Evolutionary conservation across 208 protist species (phyloP).

Genomic region (Naegleria lovaniensis): DNA sequence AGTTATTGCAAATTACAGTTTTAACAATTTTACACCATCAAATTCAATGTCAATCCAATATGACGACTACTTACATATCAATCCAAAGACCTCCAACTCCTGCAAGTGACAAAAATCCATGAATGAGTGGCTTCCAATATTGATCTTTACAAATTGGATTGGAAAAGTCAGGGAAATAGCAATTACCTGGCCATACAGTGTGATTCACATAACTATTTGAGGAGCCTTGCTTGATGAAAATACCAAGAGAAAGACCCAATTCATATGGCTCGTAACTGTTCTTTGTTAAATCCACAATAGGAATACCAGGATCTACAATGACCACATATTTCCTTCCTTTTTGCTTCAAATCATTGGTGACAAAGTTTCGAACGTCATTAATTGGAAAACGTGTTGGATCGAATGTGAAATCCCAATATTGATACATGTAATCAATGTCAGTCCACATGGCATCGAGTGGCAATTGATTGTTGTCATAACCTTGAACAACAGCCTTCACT

Average conservation of each 20-base stretch:
- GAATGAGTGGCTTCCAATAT: slow-evolving; percentile 53
- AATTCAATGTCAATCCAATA: no score
- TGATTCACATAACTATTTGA: slow-evolving; percentile 28
- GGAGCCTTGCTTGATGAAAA: slow-evolving; percentile 42
- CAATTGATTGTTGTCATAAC: slow-evolving; percentile 50
- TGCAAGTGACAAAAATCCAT: slow-evolving; percentile 42
- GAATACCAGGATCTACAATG: slow-evolving; percentile 43
- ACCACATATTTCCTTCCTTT: slow-evolving; percentile 41
- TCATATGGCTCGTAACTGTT: slow-evolving; percentile 44
- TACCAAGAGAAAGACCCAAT: slow-evolving; percentile 32
- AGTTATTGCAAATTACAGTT: no score
- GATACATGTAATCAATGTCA: slow-evolving; percentile 76
- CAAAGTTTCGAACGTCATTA: slow-evolving; percentile 31
- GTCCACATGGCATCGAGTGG: slow-evolving; percentile 67
- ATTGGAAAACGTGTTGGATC: slow-evolving; percentile 50
- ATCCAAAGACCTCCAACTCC: slow-evolving; percentile 62
- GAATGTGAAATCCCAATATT: slow-evolving; percentile 59
- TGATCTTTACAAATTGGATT: slow-evolving; percentile 37
- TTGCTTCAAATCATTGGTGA: slow-evolving; percentile 31
- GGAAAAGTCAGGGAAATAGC: slow-evolving; percentile 59
- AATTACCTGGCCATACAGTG: slow-evolving; percentile 49
- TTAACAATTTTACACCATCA: no score
- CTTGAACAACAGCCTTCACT: slow-evolving; percentile 45
- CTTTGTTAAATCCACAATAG: slow-evolving; percentile 7
- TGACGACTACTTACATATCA: slow-evolving; percentile 67